A percentile compares a stretch with the other conserved stretches of the same genome.
Evolutionary conservation across 2,329 filamentous ascomycete species (phyloP).

Genomic region (Coccinonectria pachysandricola): DNA sequence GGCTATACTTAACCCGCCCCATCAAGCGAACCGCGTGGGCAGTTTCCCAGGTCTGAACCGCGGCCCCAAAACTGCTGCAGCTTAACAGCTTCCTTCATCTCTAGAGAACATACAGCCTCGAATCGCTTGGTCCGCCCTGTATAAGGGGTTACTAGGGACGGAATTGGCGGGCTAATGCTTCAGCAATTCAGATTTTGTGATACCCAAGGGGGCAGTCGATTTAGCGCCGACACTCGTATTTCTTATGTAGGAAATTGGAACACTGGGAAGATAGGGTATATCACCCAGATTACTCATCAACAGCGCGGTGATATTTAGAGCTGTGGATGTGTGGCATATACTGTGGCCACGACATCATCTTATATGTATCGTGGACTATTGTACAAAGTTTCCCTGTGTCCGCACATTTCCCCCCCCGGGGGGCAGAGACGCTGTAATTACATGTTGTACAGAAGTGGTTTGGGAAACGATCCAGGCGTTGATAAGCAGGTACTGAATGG

Average conservation of each 20-base stretch:
- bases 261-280: too few species aligned
- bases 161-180: slow-evolving; percentile 15
- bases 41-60: slow-evolving; percentile 22
- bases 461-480: slow-evolving; percentile 9
- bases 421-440: slow-evolving; percentile 10
- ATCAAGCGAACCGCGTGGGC: slow-evolving; percentile 24
- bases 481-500: slow-evolving; percentile 10
- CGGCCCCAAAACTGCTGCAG: slow-evolving; percentile 25
- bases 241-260: too few species aligned
- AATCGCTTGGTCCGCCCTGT: too few species aligned
- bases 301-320: too few species aligned
- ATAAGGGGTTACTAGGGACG: slow-evolving; percentile 13
- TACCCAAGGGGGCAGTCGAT: slow-evolving; percentile 25
- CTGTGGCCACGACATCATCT: slow-evolving; percentile 6
- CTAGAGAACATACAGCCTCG: too few species aligned
- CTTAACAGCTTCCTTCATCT: too few species aligned
- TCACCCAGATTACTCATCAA: too few species aligned
- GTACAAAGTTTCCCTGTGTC: slow-evolving; percentile 14
- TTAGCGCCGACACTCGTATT: slow-evolving; percentile 12
- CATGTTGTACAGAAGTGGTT: slow-evolving; percentile 13
- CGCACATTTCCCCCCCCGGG: too few species aligned
- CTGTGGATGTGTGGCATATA: slow-evolving; percentile 9
- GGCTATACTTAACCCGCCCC: slow-evolving; percentile 22
- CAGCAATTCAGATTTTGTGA: slow-evolving; percentile 25
- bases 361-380: slow-evolving; percentile 11